Percentiles rank a stretch among this genome's conserved stretches.
Evolutionary conservation across 2,329 filamentous ascomycete genomes (phyloP).

Genomic region (Aspergillus piperis): DNA sequence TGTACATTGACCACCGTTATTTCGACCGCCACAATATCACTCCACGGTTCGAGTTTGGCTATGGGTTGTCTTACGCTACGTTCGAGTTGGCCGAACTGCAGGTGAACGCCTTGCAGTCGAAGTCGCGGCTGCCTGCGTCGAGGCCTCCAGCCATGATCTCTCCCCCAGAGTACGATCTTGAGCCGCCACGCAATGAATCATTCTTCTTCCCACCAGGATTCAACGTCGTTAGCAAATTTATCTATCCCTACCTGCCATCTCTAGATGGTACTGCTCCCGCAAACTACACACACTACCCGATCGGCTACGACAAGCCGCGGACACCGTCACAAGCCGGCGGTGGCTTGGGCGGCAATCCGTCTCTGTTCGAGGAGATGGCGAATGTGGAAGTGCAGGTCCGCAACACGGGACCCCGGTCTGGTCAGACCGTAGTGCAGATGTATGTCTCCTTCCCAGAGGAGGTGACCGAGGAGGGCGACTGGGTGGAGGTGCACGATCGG

Average conservation of each 20-base stretch:
- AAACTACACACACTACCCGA: slow-evolving; percentile 52
- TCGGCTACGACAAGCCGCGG: slow-evolving; percentile 55
- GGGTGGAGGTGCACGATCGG: slow-evolving; percentile 14
- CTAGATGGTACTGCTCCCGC: slow-evolving; percentile 50
- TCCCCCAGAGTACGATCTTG: slow-evolving; percentile 59
- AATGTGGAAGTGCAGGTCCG: slow-evolving; percentile 49
- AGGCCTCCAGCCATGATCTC: slow-evolving; percentile 42
- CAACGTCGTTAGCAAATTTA: slow-evolving; percentile 65
- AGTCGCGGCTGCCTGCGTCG: slow-evolving; percentile 50
- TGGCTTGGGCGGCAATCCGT: slow-evolving; percentile 54
- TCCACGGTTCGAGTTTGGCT: slow-evolving; percentile 84
- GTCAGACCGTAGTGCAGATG: slow-evolving; percentile 55
- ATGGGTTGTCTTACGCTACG: slow-evolving; percentile 76
- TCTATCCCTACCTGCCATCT: slow-evolving; percentile 69
- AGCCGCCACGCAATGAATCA: slow-evolving; percentile 57
- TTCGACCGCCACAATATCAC: slow-evolving; percentile 75
- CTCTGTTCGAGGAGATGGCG: slow-evolving; percentile 53
- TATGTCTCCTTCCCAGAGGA: slow-evolving; percentile 68
- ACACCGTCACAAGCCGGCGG: slow-evolving; percentile 66
- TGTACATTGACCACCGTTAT: slow-evolving; percentile 87
- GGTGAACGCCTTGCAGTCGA: slow-evolving; percentile 51
- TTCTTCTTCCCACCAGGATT: slow-evolving; percentile 64
- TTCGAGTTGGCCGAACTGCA: slow-evolving; percentile 64
- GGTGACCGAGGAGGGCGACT: slow-evolving; percentile 30
- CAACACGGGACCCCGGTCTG: slow-evolving; percentile 51